Evolutionary conservation across 306 rosid genomes (phyloP), one percentile per base, ranked within the genome.

Genomic region (Inga leiocalycina): DNA sequence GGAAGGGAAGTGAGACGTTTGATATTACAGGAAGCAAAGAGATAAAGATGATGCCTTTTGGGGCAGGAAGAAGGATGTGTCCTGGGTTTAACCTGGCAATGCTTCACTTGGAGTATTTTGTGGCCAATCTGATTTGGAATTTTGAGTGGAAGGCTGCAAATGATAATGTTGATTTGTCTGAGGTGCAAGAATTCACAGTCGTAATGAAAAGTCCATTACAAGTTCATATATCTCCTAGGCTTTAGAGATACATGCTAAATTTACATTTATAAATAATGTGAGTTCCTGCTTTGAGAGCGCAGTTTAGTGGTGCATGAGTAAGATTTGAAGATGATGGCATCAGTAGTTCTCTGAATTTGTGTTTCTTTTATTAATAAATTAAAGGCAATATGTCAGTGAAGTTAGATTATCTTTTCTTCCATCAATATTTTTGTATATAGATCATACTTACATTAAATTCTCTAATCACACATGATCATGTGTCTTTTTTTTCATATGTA

Each of bases 31-130:
- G 71, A 34, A 34, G 44, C 22, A 66, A 66, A 66, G 71, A 66
- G 44, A 66, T 66, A 34, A 66, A 32, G n/a, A 66, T 66, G 71
- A 66, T 66, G 71, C 71, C 71, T 0, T 66, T 66, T 66, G 71
- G 71, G 4, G 71, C 3, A 32, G 71, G 71, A 15, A 66, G 71
- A 66, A 34, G 71, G n/a, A 66, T 66, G 43, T 66, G 71, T 34
- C 71, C 71, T 13, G 71, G 44, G 0, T 66, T 34, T 66, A 12
- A 66, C 13, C 17, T 66, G 71, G 44, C 71, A 2, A 32, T 66
- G 10, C 19, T 66, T 2, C 71, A 66, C 6, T 66, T 66, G 22
- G 71, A 66, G 71, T 66, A 34, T 15, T 66, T 32, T 66, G 43
- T 66, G 22, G 71, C 71, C 16, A 66, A 66, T 34, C n/a, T 66